Conservation (phyloP, 768 basidiomycete genomes). For the Cystobasidium ongulense region DNA sequence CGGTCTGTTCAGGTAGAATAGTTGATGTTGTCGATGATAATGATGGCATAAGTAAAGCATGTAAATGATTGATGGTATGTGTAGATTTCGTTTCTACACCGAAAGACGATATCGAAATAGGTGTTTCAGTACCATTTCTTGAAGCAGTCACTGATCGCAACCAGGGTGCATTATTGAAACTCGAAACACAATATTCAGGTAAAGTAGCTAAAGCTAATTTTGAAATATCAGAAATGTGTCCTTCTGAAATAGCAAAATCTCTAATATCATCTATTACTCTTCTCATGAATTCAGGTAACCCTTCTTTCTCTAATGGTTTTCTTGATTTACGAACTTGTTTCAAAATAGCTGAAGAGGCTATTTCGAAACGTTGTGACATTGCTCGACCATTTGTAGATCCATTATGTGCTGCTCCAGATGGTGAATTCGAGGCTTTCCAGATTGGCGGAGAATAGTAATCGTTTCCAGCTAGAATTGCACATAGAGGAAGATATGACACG, state of each 20-base stretch:
- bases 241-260: slow-evolving; percentile 21
- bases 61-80: neutral
- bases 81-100: neutral
- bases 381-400: neutral
- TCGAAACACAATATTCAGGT: slow-evolving; percentile 10
- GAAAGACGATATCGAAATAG: neutral
- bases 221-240: slow-evolving; percentile 13
- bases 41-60: neutral
- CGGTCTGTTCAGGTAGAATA: neutral
- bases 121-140: neutral
- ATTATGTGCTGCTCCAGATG: neutral
- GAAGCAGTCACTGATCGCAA: neutral
- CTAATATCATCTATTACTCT: slow-evolving; percentile 11
- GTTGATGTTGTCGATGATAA: neutral
- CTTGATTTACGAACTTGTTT: neutral
- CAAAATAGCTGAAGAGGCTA: neutral
- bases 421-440: neutral
- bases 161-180: neutral
- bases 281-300: neutral
- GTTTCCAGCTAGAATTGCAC: slow-evolving; percentile 18
- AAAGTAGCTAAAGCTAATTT: neutral
- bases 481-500: neutral
- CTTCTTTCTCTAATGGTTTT: neutral
- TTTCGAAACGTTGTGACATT: neutral
- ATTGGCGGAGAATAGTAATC: slow-evolving; percentile 18